Percentiles rank a stretch among this genome's conserved stretches.
These are phyloP conservation scores for Russula sp. DNA, from an alignment of 768 basidiomycete genomes.

Conservation along the genomic window DNA sequence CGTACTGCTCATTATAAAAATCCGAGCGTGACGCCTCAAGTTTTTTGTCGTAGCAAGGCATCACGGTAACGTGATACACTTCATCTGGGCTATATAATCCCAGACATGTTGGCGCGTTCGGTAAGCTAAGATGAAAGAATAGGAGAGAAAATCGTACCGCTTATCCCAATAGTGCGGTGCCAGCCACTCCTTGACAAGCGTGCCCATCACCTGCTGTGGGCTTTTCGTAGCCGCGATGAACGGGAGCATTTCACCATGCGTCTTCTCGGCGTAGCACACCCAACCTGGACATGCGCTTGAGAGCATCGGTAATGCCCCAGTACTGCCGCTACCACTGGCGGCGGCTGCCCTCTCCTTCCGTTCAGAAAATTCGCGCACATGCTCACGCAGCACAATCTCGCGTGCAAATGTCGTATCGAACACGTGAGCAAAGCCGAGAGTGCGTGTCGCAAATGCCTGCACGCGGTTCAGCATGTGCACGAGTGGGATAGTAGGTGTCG, in stretches of 20 bases:
- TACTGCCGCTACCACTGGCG: conserved; percentile 29
- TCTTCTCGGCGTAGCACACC: conserved; percentile 99
- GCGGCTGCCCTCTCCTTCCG: conserved; percentile 37
- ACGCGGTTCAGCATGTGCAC: conserved; percentile 67
- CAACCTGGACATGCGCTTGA: conserved; percentile 97
- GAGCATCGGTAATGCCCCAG: conserved; percentile 73
- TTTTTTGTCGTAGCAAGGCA: conserved; percentile 99
- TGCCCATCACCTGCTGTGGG: conserved; percentile 93
- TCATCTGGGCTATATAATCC: conserved; percentile 61
- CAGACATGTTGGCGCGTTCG: neutral
- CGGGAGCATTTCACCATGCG: conserved; percentile 89
- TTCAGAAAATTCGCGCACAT: conserved; percentile 76
- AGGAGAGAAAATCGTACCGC: conserved; percentile 48
- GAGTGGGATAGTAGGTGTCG: conserved; percentile 40
- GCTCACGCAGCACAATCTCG: conserved; percentile 80
- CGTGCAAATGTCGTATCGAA: conserved; percentile 96
- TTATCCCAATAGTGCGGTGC: conserved; percentile 56
- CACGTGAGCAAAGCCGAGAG: conserved; percentile 74
- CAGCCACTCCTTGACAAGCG: conserved; percentile 88
- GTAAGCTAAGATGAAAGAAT: conserved; percentile 1
- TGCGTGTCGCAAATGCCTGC: conserved; percentile 60
- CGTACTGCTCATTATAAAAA: conserved; percentile 78
- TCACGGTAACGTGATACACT: conserved; percentile 94
- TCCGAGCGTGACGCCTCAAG: conserved; percentile 94
- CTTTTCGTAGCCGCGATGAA: conserved; percentile 87